These are phyloP conservation scores for Selaginella tamariscina DNA, from an alignment of 75 land plant genomes.

Conservation along the genomic window DNA sequence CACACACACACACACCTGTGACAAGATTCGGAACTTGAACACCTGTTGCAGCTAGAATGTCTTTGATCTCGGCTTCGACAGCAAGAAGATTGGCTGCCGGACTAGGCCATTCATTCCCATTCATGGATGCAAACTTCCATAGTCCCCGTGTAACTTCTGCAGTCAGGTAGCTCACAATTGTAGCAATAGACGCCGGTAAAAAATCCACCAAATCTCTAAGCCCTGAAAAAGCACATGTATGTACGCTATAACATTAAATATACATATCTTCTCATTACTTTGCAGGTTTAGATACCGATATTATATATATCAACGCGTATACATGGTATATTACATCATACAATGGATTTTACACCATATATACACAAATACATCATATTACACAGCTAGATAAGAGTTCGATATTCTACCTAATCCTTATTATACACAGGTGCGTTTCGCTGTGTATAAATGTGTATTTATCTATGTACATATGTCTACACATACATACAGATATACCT, in stretches of 20 bases:
- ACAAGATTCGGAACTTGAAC: slow-evolving; percentile 64
- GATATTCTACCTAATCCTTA: too few species aligned
- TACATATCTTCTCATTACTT: too few species aligned
- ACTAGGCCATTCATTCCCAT: slow-evolving; percentile 98
- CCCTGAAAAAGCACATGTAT: slow-evolving; percentile 38
- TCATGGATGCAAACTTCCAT: slow-evolving; percentile 87
- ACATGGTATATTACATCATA: too few species aligned
- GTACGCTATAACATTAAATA: too few species aligned
- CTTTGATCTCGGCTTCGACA: slow-evolving; percentile 70
- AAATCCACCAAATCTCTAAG: slow-evolving; percentile 88
- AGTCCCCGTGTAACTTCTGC: slow-evolving; percentile 84
- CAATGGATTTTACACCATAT: too few species aligned
- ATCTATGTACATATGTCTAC: too few species aligned
- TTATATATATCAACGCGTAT: too few species aligned
- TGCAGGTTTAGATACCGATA: too few species aligned
- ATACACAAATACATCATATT: too few species aligned
- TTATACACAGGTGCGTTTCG: too few species aligned
- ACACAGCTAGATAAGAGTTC: too few species aligned
- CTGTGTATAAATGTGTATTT: too few species aligned
- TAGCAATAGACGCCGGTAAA: slow-evolving; percentile 76
- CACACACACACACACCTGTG: slow-evolving; percentile 28
- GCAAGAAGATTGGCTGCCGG: slow-evolving; percentile 77
- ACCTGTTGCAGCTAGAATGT: slow-evolving; percentile 71
- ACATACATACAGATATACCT: slow-evolving; percentile 62
- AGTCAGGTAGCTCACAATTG: slow-evolving; percentile 73